phyloP scores from a whole-genome alignment of 331 rosid species.

The Pyrus hybrid region DNA sequence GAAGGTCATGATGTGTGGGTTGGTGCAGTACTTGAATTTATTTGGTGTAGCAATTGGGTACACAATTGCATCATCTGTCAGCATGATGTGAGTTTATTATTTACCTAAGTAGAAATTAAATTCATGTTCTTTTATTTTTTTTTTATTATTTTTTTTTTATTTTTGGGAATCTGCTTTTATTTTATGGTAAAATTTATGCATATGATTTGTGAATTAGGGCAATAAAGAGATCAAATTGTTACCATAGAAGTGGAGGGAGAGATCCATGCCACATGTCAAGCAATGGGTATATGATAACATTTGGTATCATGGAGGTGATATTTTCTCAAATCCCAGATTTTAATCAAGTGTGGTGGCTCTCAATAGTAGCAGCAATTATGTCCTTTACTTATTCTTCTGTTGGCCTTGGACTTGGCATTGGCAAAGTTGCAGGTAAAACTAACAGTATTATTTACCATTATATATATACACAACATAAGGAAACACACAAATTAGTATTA shows the following conservation, averaged over 20 bases:
- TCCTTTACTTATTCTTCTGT: conserved; percentile 60
- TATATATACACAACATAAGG: no score
- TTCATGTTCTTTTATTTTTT: no score
- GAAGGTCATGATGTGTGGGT: conserved; percentile 54
- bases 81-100: conserved; percentile 62
- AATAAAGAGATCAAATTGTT: conserved; percentile 71
- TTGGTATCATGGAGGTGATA: conserved; percentile 53
- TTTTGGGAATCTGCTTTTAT: background rate
- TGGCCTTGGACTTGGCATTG: conserved; percentile 62
- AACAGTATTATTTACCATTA: background rate
- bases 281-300: conserved; percentile 70
- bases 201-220: conserved; percentile 35
- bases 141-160: no score
- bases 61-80: conserved; percentile 74
- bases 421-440: conserved; percentile 52
- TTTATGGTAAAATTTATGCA: background rate
- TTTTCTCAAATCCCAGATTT: conserved; percentile 75
- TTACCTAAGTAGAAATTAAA: background rate
- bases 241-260: conserved; percentile 55
- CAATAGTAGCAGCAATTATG: conserved; percentile 77
- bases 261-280: conserved; percentile 80
- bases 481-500: no score
- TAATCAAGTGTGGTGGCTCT: conserved; percentile 79
- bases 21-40: conserved; percentile 54
- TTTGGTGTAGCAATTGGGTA: conserved; percentile 70